Evolutionary conservation across 2,329 filamentous ascomycete species (phyloP).

Genomic region (Stagonosporopsis vannaccii): DNA sequence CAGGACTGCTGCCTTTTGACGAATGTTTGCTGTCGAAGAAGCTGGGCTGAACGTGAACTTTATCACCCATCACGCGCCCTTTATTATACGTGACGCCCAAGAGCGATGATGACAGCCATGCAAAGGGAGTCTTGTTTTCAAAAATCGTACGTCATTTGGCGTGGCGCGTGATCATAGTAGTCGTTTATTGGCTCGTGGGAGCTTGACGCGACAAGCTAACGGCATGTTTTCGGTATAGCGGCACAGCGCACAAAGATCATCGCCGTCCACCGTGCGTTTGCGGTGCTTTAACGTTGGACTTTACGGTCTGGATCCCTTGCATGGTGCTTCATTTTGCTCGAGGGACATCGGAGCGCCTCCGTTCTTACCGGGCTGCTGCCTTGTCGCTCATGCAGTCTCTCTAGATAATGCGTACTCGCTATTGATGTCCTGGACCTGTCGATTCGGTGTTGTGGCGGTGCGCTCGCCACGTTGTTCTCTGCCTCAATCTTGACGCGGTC

Average conservation of each 20-base stretch:
- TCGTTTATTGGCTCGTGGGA: constrained; percentile 21
- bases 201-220: neutral
- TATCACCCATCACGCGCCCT: constrained; percentile 10
- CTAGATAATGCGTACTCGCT: neutral
- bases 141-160: constrained; percentile 5
- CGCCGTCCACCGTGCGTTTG: neutral
- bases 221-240: neutral
- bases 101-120: constrained; percentile 32
- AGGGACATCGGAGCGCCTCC: neutral
- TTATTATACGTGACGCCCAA: constrained; percentile 27
- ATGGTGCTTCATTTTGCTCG: neutral
- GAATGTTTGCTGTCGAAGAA: constrained; percentile 3
- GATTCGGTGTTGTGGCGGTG: constrained; percentile 28
- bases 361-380: neutral
- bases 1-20: constrained; percentile 6
- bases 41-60: constrained; percentile 6
- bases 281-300: neutral
- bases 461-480: constrained; percentile 6
- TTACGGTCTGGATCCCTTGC: constrained; percentile 9
- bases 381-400: neutral
- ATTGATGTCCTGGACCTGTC: neutral
- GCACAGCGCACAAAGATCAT: neutral
- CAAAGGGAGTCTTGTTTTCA: constrained; percentile 3
- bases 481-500: constrained; percentile 24
- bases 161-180: constrained; percentile 24